Conservation (phyloP, 2,329 filamentous ascomycete genomes). For the Colletotrichum camelliae region DNA sequence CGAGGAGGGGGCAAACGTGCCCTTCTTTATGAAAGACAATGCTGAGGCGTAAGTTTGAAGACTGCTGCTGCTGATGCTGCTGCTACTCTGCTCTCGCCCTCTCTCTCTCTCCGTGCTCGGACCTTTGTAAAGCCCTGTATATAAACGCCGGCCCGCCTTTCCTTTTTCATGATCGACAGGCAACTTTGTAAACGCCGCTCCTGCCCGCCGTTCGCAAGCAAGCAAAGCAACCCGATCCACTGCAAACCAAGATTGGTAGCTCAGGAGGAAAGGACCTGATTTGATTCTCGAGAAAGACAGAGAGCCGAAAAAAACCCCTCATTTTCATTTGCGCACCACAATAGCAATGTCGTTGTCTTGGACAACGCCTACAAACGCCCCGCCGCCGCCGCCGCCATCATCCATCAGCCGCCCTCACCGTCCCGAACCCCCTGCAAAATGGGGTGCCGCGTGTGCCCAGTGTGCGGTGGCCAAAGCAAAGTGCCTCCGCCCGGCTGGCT, state of each 20-base stretch:
- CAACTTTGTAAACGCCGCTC: not conserved
- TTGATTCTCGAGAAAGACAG: not conserved
- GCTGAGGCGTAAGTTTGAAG: not conserved
- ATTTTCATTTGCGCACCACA: not conserved
- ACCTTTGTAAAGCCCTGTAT: not conserved
- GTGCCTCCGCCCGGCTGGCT: slow-evolving; percentile 47
- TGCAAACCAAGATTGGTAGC: not conserved
- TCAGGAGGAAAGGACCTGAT: not conserved
- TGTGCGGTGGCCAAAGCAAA: slow-evolving; percentile 56
- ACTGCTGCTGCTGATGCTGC: not conserved
- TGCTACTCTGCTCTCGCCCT: not conserved
- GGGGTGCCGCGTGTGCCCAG: slow-evolving; percentile 55
- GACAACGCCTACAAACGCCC: not conserved
- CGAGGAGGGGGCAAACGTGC: not conserved
- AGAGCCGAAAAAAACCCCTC: not conserved
- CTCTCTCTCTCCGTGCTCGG: not conserved
- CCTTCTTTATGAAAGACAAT: not conserved
- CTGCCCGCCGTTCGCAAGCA: not conserved
- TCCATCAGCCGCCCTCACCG: not conserved
- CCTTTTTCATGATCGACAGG: not conserved
- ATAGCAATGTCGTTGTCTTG: not conserved
- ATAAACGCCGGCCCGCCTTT: not conserved
- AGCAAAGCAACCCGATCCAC: not conserved
- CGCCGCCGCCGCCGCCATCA: not conserved
- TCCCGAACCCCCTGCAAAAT: slow-evolving; percentile 29